phyloP scores from a whole-genome alignment of 2,329 filamentous ascomycete species.

The Aspergillus ruber region DNA sequence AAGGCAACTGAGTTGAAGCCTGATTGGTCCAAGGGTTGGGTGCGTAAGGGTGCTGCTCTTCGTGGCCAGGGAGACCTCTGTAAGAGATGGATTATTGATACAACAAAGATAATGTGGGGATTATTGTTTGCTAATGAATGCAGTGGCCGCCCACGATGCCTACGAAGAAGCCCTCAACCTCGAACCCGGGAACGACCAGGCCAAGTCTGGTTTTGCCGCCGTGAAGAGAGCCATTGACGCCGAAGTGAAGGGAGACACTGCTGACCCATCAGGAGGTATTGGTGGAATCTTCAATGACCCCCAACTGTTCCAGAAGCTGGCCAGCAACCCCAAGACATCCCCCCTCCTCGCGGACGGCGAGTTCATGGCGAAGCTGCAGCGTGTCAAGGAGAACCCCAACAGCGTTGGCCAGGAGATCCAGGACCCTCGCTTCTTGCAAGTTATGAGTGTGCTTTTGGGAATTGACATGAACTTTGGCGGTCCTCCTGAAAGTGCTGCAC shows the following conservation, averaged over 20 bases:
- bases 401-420: constrained; percentile 72
- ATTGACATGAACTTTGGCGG: constrained; percentile 76
- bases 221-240: constrained; percentile 84
- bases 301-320: constrained; percentile 80
- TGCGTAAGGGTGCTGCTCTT: constrained; percentile 82
- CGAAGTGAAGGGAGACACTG: constrained; percentile 59
- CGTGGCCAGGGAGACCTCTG: constrained; percentile 79
- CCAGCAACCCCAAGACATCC: constrained; percentile 88
- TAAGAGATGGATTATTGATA: constrained; percentile 30
- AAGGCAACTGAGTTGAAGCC: constrained; percentile 94
- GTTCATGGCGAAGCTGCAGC: constrained; percentile 87
- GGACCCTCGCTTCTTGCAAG: constrained; percentile 87
- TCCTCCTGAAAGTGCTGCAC: constrained; percentile 43
- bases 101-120: not conserved
- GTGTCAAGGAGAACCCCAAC: constrained; percentile 72
- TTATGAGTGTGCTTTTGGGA: constrained; percentile 87
- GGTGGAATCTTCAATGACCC: constrained; percentile 93
- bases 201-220: constrained; percentile 78
- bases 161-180: constrained; percentile 93
- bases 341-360: constrained; percentile 68
- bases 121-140: constrained; percentile 9
- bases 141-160: constrained; percentile 74
- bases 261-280: constrained; percentile 68
- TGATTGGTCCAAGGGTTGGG: constrained; percentile 97
- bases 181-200: constrained; percentile 83